Conservation (phyloP, 352 stramenopile species). For the Pythium phragmiticola region DNA sequence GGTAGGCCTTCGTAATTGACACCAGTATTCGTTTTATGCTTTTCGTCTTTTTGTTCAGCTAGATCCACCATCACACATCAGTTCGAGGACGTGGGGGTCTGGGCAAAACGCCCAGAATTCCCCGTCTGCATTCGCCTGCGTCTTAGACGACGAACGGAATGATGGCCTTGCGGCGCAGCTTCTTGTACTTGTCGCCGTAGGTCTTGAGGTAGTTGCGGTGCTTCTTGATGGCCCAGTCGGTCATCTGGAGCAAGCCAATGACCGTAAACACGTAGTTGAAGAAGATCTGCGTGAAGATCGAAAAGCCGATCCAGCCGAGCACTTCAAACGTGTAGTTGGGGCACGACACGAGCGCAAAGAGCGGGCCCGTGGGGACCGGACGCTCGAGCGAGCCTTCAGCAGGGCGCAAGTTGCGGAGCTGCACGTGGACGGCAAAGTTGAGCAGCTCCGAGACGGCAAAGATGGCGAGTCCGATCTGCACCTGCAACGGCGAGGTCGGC, state of each 20-base stretch:
- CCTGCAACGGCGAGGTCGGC: constrained; percentile 48
- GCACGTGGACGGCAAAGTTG: constrained; percentile 85
- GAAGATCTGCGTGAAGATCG: constrained; percentile 80
- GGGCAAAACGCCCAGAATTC: background rate
- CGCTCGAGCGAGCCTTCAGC: constrained; percentile 73
- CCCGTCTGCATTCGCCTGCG: background rate
- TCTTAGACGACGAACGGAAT: constrained; percentile 81
- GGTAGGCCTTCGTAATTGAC: constrained; percentile 5
- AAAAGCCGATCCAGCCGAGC: constrained; percentile 87
- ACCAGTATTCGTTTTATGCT: constrained; percentile 8
- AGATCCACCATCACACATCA: background rate
- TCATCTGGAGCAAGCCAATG: constrained; percentile 86
- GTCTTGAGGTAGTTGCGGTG: constrained; percentile 86
- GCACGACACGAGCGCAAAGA: constrained; percentile 87
- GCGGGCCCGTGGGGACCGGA: constrained; percentile 61
- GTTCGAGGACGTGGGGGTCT: background rate
- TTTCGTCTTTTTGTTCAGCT: background rate
- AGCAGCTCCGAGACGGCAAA: constrained; percentile 76
- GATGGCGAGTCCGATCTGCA: constrained; percentile 55
- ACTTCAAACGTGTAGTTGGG: constrained; percentile 92
- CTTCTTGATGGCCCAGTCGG: constrained; percentile 89
- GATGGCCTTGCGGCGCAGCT: constrained; percentile 82
- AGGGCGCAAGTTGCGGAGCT: constrained; percentile 77
- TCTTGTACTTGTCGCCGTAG: constrained; percentile 88
- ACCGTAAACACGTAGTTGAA: constrained; percentile 86